Evolutionary conservation across 345 rosid species (phyloP), one percentile per base, ranked within the genome.

Genomic region (Salix udensis): DNA sequence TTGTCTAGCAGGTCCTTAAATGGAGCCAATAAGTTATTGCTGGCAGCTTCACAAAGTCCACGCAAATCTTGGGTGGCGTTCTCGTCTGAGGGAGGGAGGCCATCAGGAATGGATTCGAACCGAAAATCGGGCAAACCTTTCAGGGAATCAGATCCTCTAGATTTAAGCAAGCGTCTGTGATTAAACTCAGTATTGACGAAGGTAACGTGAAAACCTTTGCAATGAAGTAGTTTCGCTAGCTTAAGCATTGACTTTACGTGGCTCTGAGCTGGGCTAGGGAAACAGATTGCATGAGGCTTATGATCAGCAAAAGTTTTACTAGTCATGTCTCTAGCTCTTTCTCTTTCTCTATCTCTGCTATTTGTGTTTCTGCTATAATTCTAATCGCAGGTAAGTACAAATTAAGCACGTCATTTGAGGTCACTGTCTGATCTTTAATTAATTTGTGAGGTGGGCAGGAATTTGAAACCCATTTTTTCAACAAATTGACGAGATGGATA

Each of bases 181-280:
- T 48, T 50, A 14, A 31, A n/a, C 60, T 48, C 71, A 11, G 68
- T 50, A 9, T 74, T 68, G 15, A 74, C 77, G 23, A 74, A 66
- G 9, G 77, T 66, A 6, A 75, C 66, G 69, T 7, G 16, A 3
- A 66, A 23, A 16, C 77, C 77, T 36, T 34, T 50, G 65, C 14
- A 15, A 50, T 66, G 65, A 0, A 74, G 71, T 31, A 74, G 31
- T 36, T 74, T 74, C 34, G 77, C 71, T 30, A 74, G 77, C n/a
- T 74, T 74, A 13, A 74, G 37, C 77, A 74, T 66, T 15, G 77
- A 19, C 23, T 66, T 74, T 23, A 74, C n/a, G 48, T 74, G 71
- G 62, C 77, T 28, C 37, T 66, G 71, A 13, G 52, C 65, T 2
- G 77, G 65, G 15, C 36, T 13, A 6, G 77, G 77, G 19, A 74